Evolutionary conservation across 2,329 filamentous ascomycete species (phyloP).

Genomic region (Trichoderma brevicompactum): DNA sequence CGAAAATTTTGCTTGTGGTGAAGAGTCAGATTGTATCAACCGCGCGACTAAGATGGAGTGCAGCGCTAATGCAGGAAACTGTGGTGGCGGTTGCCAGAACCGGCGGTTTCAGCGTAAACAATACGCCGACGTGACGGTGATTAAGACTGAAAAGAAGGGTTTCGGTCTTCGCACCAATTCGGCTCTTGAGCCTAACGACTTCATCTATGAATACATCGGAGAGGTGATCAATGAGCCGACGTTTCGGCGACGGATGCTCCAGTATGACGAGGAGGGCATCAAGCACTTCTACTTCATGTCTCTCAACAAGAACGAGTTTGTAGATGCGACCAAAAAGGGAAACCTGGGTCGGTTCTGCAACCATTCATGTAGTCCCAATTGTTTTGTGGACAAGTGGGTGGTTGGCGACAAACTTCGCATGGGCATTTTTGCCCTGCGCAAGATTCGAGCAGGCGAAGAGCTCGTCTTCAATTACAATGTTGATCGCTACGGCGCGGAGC

Average conservation of each 20-base stretch:
- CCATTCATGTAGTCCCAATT: constrained; percentile 98
- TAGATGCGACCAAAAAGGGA: constrained; percentile 95
- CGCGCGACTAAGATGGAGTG: constrained; percentile 98
- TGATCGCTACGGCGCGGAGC: constrained; percentile 94
- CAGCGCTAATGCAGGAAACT: constrained; percentile 75
- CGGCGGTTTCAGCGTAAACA: constrained; percentile 90
- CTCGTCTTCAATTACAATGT: constrained; percentile 99
- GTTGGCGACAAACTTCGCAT: constrained; percentile 96
- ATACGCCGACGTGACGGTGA: constrained; percentile 89
- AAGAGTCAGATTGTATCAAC: constrained; percentile 98
- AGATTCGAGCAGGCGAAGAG: constrained; percentile 87
- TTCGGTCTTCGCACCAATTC: constrained; percentile 85
- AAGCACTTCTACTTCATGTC: constrained; percentile 99
- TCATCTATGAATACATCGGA: constrained; percentile 97
- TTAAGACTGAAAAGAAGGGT: constrained; percentile 98
- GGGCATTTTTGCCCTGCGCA: constrained; percentile 93
- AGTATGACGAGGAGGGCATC: constrained; percentile 95
- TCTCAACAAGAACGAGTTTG: constrained; percentile 91
- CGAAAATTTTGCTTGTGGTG: constrained; percentile 84
- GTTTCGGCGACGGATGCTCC: constrained; percentile 86
- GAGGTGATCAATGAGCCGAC: constrained; percentile 94
- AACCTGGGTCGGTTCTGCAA: constrained; percentile 98
- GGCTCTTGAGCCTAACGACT: constrained; percentile 79
- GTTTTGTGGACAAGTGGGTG: constrained; percentile 99
- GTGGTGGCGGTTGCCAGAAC: constrained; percentile 86